phyloP scores from a whole-genome alignment of 1,284 basidiomycete species.

The Austroboletus sp. region DNA sequence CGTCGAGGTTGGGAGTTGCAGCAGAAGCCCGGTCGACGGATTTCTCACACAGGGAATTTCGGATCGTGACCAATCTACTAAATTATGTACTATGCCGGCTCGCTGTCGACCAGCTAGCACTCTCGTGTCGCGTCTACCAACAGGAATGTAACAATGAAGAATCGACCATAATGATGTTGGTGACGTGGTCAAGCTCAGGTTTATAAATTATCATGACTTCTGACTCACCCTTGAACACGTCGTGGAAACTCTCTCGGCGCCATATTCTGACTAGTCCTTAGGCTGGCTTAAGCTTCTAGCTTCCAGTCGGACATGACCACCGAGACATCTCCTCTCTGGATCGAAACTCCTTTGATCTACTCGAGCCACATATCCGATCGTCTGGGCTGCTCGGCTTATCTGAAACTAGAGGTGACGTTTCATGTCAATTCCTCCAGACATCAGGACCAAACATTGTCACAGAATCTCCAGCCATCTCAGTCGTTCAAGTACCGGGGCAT shows the following conservation, averaged over 20 bases:
- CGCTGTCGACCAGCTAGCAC: no score
- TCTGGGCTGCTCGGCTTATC: conserved; percentile 49
- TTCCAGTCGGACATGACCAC: conserved; percentile 4
- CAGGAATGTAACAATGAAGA: no score
- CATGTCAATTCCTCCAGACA: neutral
- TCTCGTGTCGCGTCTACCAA: no score
- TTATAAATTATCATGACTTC: no score
- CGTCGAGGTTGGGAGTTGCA: neutral
- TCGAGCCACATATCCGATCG: conserved; percentile 51
- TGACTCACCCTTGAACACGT: no score
- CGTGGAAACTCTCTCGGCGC: no score
- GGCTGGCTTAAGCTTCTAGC: no score
- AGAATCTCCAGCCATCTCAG: conserved; percentile 66
- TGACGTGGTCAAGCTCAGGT: no score
- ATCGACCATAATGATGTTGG: no score
- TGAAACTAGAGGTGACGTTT: conserved; percentile 59
- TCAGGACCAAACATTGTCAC: conserved; percentile 1
- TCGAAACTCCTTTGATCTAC: conserved; percentile 56
- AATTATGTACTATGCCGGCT: no score
- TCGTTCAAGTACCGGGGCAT: conserved; percentile 74
- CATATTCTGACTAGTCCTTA: no score
- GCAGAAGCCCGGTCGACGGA: neutral
- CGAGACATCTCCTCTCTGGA: conserved; percentile 37
- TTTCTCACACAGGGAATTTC: neutral
- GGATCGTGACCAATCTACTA: no score